Conservation (phyloP, 306 rosid species). For the Dicorynia guianensis region DNA sequence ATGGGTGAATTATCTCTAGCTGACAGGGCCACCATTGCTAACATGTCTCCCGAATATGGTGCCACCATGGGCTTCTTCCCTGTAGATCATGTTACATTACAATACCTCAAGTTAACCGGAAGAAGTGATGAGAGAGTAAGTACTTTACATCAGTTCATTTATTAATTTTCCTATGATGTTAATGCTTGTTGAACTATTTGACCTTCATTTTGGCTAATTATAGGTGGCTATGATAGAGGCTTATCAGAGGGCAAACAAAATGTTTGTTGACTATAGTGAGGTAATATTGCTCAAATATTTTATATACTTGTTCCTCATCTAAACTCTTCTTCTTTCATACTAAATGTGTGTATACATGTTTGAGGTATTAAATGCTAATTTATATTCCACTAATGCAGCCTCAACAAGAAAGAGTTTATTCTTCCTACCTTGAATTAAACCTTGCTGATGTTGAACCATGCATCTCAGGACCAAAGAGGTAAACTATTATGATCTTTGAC, state of each 20-base stretch:
- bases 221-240: slow-evolving; percentile 95
- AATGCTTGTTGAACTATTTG: slow-evolving; percentile 35
- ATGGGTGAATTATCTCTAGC: slow-evolving; percentile 91
- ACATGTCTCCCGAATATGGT: slow-evolving; percentile 99
- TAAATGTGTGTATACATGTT: slow-evolving; percentile 7
- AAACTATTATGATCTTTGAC: slow-evolving; percentile 19
- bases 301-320: neutral
- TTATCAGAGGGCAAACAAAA: slow-evolving; percentile 87
- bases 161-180: slow-evolving; percentile 21
- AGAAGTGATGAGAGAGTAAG: slow-evolving; percentile 93
- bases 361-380: slow-evolving; percentile 43
- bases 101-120: slow-evolving; percentile 93
- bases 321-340: neutral
- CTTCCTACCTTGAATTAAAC: slow-evolving; percentile 87
- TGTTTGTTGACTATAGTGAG: slow-evolving; percentile 95
- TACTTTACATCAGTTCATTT: slow-evolving; percentile 25
- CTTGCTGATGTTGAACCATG: slow-evolving; percentile 87
- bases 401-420: slow-evolving; percentile 86
- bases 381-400: slow-evolving; percentile 61
- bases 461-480: slow-evolving; percentile 98
- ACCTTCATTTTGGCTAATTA: slow-evolving; percentile 43
- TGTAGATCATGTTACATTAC: slow-evolving; percentile 92
- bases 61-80: slow-evolving; percentile 99
- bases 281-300: slow-evolving; percentile 43
- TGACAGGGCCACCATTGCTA: slow-evolving; percentile 98